Conservation (phyloP, 2,329 filamentous ascomycete genomes). For the Aureobasidium melanogenum region DNA sequence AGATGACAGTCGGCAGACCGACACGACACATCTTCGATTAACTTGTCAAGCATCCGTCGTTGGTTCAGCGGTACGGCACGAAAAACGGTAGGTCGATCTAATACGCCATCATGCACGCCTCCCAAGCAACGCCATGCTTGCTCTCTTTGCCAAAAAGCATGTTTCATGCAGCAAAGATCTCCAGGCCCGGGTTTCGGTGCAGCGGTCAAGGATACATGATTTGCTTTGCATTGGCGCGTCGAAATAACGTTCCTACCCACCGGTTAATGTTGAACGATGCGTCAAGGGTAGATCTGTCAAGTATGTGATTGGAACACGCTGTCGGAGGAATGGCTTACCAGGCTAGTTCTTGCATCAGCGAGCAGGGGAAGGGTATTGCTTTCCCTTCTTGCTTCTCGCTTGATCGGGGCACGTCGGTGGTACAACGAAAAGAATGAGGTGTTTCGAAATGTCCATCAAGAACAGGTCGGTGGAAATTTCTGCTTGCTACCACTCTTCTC, state of each 20-base stretch:
- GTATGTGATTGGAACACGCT: background rate
- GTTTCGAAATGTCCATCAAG: background rate
- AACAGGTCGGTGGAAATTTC: conserved; percentile 3
- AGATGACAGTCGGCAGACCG: background rate
- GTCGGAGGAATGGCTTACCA: background rate
- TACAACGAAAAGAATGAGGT: background rate
- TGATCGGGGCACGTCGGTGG: conserved; percentile 6
- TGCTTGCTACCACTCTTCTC: background rate
- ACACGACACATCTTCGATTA: background rate
- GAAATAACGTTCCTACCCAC: background rate
- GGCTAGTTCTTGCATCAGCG: background rate
- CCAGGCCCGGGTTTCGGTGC: conserved; percentile 1
- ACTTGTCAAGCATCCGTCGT: background rate
- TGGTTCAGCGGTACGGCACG: background rate
- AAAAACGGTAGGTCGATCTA: conserved; percentile 4
- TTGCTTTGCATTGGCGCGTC: conserved; percentile 3
- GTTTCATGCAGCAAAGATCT: conserved; percentile 4
- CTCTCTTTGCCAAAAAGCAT: conserved; percentile 2
- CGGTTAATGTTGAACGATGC: background rate
- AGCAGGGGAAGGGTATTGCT: background rate
- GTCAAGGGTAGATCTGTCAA: background rate
- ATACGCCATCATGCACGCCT: background rate
- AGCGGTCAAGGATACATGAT: conserved; percentile 3
- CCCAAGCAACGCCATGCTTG: conserved; percentile 4
- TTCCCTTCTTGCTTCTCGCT: background rate